Evolutionary conservation across 1,139 yeast species (phyloP).

Genomic region (Geotrichum citri-aurantii): DNA sequence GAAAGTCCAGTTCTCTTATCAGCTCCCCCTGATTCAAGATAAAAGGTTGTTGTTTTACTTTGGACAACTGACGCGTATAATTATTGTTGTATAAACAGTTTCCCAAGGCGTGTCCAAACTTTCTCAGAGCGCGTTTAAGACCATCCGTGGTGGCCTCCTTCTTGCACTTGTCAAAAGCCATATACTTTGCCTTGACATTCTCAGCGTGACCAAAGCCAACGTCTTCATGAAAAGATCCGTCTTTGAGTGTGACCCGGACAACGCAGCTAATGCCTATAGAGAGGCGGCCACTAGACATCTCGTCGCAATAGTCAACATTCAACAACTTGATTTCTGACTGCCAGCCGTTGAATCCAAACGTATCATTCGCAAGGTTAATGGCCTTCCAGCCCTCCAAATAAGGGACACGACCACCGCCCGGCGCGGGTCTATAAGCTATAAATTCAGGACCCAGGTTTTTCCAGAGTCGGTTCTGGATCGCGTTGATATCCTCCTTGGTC

Average conservation of each 20-base stretch:
- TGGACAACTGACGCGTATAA: conserved; percentile 47
- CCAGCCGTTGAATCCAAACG: conserved; percentile 69
- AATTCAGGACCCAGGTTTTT: conserved; percentile 76
- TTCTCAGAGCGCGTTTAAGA: conserved; percentile 63
- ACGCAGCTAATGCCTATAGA: conserved; percentile 57
- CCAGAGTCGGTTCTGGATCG: conserved; percentile 26
- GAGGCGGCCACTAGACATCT: conserved; percentile 39
- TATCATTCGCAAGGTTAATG: conserved; percentile 52
- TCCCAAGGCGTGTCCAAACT: conserved; percentile 73
- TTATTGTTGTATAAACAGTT: conserved; percentile 66
- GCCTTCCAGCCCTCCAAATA: conserved; percentile 44
- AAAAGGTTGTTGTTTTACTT: conserved; percentile 33
- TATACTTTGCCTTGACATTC: conserved; percentile 54
- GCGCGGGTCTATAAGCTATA: conserved; percentile 71
- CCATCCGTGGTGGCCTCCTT: conserved; percentile 81
- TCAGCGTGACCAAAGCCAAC: conserved; percentile 71
- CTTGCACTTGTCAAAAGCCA: conserved; percentile 69
- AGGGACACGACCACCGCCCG: conserved; percentile 37
- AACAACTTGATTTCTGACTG: conserved; percentile 43
- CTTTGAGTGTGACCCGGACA: conserved; percentile 62
- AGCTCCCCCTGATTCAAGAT: conserved; percentile 10
- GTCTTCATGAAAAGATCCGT: conserved; percentile 73
- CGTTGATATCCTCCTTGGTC: conserved; percentile 5
- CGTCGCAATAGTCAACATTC: conserved; percentile 34
- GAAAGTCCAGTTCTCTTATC: conserved; percentile 12